Evolutionary conservation across 2,329 filamentous ascomycete genomes (phyloP), one percentile per base, ranked within the genome.

Genomic region (Bipolaris oryzae): DNA sequence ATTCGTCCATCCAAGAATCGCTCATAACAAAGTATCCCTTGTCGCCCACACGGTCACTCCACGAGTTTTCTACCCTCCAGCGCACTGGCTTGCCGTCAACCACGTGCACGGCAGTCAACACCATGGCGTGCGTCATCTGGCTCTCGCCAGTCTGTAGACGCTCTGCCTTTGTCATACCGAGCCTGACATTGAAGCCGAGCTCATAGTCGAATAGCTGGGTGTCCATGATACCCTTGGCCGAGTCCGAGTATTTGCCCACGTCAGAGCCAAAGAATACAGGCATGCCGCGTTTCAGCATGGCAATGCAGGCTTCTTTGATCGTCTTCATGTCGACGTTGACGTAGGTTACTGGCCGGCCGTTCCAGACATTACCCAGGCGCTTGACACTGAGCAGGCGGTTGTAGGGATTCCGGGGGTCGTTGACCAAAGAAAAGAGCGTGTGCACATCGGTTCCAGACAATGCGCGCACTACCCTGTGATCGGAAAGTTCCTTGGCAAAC

Each of bases 41-140:
- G 11, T 87, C 85, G 0, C 92, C 92, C 0, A 83, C 84, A 0
- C 71, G 78, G 38, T 85, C 82, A 11, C 89, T 90, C 92, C 92
- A 96, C 53, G 86, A 89, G 73, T 96, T 96, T 82, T 96, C 89
- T 6, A 96, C 91, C 51, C 91, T 81, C 92, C 92, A 96, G 42
- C 92, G 80, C 1, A 92, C 84, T 2, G 86, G 82, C 75, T 86
- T 84, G 1, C 85, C 87, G 57, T 85, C 77, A 25, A 83, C 88
- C 2, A 96, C 74, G 71, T 96, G 92, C 43, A 96, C 92, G 0
- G 86, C 92, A 2, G 91, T 96, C 60, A 96, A 77, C 0, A 96
- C 91, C 92, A 96, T 96, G 4, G 92, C 92, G 69, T 96, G 92
- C 1, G 92, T 96, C 92, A 96, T 96, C 48, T 85, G 83, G 51